Evolutionary conservation across 495 filamentous ascomycete species (phyloP).

Genomic region (Tetracladium marchalianum): DNA sequence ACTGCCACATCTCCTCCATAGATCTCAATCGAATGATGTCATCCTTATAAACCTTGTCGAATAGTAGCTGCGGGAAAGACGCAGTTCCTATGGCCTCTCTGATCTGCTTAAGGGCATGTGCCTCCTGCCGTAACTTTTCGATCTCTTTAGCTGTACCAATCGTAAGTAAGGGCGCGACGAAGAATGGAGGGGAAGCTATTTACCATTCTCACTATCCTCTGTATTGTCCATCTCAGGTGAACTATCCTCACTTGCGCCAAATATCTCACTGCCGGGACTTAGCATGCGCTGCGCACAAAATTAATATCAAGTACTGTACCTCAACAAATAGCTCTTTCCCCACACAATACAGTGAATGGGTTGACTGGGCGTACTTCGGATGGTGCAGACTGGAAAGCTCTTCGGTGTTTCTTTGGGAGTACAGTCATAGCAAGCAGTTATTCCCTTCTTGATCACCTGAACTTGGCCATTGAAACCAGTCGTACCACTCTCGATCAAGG

Average conservation of each 20-base stretch:
- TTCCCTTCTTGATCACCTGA: conserved; percentile 88
- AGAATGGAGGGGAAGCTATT: conserved; percentile 3
- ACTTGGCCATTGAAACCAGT: conserved; percentile 98
- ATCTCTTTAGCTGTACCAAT: conserved; percentile 60
- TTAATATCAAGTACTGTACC: conserved; percentile 37
- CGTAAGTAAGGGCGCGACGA: no score
- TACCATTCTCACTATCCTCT: conserved; percentile 72
- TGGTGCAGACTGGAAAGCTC: conserved; percentile 90
- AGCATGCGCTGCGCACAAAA: background rate
- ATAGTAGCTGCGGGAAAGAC: conserved; percentile 72
- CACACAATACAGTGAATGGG: conserved; percentile 99
- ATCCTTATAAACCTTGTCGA: conserved; percentile 83
- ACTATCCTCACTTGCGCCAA: conserved; percentile 83
- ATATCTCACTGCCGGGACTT: conserved; percentile 52
- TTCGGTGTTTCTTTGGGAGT: conserved; percentile 80
- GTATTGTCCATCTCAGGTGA: conserved; percentile 64
- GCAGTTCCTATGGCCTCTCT: conserved; percentile 71
- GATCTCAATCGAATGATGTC: conserved; percentile 77
- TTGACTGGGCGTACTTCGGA: conserved; percentile 87
- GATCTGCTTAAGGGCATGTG: conserved; percentile 73
- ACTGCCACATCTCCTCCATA: conserved; percentile 97
- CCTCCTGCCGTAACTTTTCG: conserved; percentile 70
- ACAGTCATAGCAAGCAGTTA: conserved; percentile 96
- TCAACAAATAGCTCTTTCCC: conserved; percentile 93
- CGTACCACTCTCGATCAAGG: conserved; percentile 92